Evolutionary conservation across 352 stramenopile genomes (phyloP).

Genomic region (Phytophthora pistaciae): DNA sequence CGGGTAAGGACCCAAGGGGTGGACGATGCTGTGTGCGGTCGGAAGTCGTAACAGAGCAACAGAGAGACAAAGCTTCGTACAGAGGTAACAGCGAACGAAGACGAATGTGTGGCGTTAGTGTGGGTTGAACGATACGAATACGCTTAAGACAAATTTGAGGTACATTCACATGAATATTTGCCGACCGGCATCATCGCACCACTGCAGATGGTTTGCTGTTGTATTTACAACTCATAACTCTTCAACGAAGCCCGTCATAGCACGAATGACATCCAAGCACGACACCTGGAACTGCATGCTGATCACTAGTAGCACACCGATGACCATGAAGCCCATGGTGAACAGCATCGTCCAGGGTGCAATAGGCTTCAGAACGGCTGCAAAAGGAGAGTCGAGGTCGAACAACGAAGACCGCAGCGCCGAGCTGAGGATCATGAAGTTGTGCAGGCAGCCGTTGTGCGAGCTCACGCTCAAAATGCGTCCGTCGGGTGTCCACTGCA

Average conservation of each 20-base stretch:
- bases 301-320: slow-evolving; percentile 51
- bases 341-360: slow-evolving; percentile 69
- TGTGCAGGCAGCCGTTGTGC: slow-evolving; percentile 88
- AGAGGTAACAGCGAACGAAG: too few species aligned
- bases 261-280: slow-evolving; percentile 60
- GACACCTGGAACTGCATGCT: slow-evolving; percentile 63
- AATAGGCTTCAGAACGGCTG: slow-evolving; percentile 69
- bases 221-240: slow-evolving; percentile 28
- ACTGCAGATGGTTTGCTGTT: not conserved
- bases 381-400: slow-evolving; percentile 64
- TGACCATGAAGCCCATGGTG: slow-evolving; percentile 63
- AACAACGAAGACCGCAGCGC: slow-evolving; percentile 69
- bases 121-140: slow-evolving; percentile 1
- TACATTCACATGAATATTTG: too few species aligned
- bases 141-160: not conserved
- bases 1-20: too few species aligned
- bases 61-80: too few species aligned
- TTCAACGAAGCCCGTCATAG: slow-evolving; percentile 74
- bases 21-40: too few species aligned
- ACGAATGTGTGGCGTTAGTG: not conserved
- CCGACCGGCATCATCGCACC: too few species aligned
- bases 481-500: slow-evolving; percentile 91
- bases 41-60: too few species aligned
- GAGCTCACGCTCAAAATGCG: slow-evolving; percentile 92
- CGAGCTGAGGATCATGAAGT: slow-evolving; percentile 88